Base-by-base conservation (phyloP, 208 protist genomes). In the Angomonas ambiguus region DNA sequence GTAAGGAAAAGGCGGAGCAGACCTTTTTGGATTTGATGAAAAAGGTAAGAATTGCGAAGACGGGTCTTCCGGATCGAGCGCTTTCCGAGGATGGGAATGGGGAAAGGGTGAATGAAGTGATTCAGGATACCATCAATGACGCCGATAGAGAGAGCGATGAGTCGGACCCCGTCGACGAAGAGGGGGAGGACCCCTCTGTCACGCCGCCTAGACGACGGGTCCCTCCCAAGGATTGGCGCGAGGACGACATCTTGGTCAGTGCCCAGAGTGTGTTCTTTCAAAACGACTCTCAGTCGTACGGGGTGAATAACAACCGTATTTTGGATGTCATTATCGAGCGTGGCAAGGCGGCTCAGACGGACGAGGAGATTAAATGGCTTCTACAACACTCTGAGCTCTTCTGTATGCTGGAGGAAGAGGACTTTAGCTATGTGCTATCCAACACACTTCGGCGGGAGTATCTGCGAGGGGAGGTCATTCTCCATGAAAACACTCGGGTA, bases 401-500 rank as follows among this genome's bases (percentile, higher is more conserved):
- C n/a, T 78, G 58, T 28, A 67, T 85, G 56, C 68, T 94, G 22
- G 61, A 69, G 34, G 27, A 38, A 11, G 72, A 76, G 57, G 82
- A 94, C 31, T 51, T 87, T 48, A 31, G 72, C 13, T 56, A 62
- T 20, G 59, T 89, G 6, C 68, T 85, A 6, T 33, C 60, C 11
- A 56, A 42, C 53, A 72, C 84, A 0, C 79, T 94, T 22, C 77
- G 87, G 24, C 84, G 88, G 33, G 84, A 94, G 66, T 94, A 91
- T 74, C 68, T 76, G 1, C 25, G 31, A 2, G 82, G 82, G 11
- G 88, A 92, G 32, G 65, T 80, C 57, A 77, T 94, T 45, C 59
- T 90, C 20, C 51, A 74, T 49, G 51, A 59, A 51, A 62, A 71
- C 16, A 60, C 32, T 0, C 55, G 32, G 24, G 34, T 81, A 42